These are phyloP conservation scores for Pythium scleroteichum DNA, from an alignment of 352 stramenopile genomes.

Conservation along the genomic window DNA sequence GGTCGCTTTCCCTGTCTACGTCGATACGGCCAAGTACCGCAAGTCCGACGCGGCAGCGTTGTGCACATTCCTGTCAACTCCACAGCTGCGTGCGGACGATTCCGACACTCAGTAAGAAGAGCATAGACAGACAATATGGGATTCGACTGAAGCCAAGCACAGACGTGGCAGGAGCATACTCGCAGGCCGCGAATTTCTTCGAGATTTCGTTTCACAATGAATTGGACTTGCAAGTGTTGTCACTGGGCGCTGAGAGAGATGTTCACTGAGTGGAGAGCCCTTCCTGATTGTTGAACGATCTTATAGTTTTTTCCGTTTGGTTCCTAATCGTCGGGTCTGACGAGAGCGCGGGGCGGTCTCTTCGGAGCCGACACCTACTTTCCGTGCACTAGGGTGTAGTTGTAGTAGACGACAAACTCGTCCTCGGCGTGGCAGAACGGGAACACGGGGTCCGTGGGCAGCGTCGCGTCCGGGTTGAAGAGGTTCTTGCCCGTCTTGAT, in stretches of 20 bases:
- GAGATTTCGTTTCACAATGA: too few species aligned
- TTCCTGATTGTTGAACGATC: too few species aligned
- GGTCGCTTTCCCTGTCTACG: conserved; percentile 46
- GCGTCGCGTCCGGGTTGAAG: conserved; percentile 31
- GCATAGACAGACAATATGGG: too few species aligned
- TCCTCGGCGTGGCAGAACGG: conserved; percentile 48
- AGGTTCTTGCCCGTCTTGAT: conserved; percentile 44
- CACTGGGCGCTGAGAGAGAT: too few species aligned
- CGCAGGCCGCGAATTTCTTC: too few species aligned
- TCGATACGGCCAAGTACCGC: conserved; percentile 54
- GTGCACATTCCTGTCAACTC: conserved; percentile 21
- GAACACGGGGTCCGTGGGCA: conserved; percentile 40
- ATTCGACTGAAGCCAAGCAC: too few species aligned
- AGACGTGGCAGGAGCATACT: too few species aligned
- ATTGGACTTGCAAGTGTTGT: too few species aligned
- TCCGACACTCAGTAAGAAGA: not conserved
- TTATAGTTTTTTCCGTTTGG: too few species aligned
- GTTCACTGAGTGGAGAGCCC: too few species aligned
- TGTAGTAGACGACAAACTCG: conserved; percentile 22
- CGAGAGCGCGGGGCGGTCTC: too few species aligned
- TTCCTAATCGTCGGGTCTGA: too few species aligned
- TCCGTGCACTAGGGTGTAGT: conserved; percentile 12
- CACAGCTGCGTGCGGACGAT: not conserved
- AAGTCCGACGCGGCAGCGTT: conserved; percentile 39
- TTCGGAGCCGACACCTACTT: not conserved